Conservation (phyloP, 2,329 filamentous ascomycete species). For the Penicillium sp. region DNA sequence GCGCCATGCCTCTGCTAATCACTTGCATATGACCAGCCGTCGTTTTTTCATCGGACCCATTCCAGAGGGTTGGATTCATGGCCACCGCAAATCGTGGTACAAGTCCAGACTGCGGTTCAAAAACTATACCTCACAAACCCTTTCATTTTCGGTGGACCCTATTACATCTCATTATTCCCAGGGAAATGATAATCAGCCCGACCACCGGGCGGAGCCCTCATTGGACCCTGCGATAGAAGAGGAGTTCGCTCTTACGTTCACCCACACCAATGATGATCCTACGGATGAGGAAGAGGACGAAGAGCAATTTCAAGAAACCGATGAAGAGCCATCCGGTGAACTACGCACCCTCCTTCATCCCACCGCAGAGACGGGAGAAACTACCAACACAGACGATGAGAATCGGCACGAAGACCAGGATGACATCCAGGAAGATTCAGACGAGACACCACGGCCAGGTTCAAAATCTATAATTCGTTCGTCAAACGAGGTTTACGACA, state of each 20-base stretch:
- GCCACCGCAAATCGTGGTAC: constrained; percentile 67
- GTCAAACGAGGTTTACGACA: constrained; percentile 14
- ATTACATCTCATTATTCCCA: constrained; percentile 47
- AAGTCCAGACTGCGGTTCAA: constrained; percentile 48
- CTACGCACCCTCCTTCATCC: constrained; percentile 32
- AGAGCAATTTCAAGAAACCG: constrained; percentile 14
- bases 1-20: constrained; percentile 65
- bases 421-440: constrained; percentile 8
- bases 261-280: constrained; percentile 19
- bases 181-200: constrained; percentile 37
- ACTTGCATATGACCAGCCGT: constrained; percentile 64
- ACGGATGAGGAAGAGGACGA: constrained; percentile 11
- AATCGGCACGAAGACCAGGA: not conserved
- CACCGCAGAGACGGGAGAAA: constrained; percentile 17
- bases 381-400: constrained; percentile 4
- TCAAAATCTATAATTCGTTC: constrained; percentile 7
- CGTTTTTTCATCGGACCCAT: constrained; percentile 70
- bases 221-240: constrained; percentile 17
- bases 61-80: constrained; percentile 67
- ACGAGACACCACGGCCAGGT: constrained; percentile 20
- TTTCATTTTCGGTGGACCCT: constrained; percentile 58
- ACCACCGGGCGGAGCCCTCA: constrained; percentile 6
- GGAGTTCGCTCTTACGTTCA: constrained; percentile 20
- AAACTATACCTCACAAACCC: constrained; percentile 52
- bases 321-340: constrained; percentile 17